A percentile compares a stretch with the other conserved stretches of the same genome.
Conservation (phyloP, 106 monocot genomes). For the Posidonia australis region DNA sequence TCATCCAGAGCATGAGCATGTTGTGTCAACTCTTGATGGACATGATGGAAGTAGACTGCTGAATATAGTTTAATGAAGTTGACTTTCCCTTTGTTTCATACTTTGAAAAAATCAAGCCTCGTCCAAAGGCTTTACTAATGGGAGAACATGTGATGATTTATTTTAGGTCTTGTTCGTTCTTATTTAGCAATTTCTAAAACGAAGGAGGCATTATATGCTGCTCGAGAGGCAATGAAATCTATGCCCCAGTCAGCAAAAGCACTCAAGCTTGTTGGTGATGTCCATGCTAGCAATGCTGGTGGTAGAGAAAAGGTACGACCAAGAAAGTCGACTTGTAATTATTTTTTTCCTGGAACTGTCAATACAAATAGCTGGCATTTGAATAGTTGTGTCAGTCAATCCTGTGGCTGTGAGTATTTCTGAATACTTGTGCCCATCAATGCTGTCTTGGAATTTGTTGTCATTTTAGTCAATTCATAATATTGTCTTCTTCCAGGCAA, state of each 20-base stretch:
- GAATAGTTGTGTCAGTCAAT: too few relatives aligned
- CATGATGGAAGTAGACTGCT: too few relatives aligned
- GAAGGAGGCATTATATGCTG: slow-evolving; percentile 84
- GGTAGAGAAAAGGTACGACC: slow-evolving; percentile 83
- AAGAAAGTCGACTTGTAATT: neutral
- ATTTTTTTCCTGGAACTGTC: neutral
- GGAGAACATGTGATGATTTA: neutral
- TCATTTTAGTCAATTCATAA: neutral
- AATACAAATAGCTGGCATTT: neutral
- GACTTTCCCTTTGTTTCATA: too few relatives aligned
- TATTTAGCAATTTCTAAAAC: slow-evolving; percentile 79
- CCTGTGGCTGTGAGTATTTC: too few relatives aligned
- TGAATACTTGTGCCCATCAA: too few relatives aligned
- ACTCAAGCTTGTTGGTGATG: slow-evolving; percentile 97
- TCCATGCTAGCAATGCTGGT: slow-evolving; percentile 76
- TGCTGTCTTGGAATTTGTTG: too few relatives aligned
- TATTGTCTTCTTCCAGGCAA: slow-evolving; percentile 39
- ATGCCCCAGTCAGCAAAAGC: slow-evolving; percentile 99
- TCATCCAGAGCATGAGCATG: too few relatives aligned
- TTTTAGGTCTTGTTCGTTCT: slow-evolving; percentile 85
- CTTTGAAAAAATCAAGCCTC: neutral
- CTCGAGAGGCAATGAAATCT: slow-evolving; percentile 89
- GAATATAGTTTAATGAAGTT: too few relatives aligned
- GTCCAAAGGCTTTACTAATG: neutral
- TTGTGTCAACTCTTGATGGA: too few relatives aligned